Conservation (phyloP, 805 yeast genomes). For the Candida railenensis region DNA sequence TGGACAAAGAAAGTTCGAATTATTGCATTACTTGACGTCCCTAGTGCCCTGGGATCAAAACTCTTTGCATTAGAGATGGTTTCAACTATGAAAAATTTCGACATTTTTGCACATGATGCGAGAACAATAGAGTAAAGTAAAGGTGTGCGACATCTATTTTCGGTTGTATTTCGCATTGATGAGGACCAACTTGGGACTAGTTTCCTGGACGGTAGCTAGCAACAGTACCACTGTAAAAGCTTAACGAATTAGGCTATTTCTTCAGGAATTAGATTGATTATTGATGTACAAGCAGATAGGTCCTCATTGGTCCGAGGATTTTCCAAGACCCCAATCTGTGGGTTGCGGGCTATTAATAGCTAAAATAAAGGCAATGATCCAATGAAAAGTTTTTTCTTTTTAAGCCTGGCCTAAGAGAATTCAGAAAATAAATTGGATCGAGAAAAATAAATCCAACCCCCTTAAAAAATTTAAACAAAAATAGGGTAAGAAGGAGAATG, state of each 20-base stretch:
- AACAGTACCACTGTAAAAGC: no score
- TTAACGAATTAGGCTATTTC: no score
- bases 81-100: background rate
- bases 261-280: no score
- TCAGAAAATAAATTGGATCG: background rate
- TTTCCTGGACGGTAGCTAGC: background rate
- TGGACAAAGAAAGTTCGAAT: background rate
- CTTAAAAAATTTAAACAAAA: no score
- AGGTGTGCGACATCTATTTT: background rate
- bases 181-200: no score
- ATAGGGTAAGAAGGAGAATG: no score
- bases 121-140: background rate
- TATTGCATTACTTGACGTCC: background rate
- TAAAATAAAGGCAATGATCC: background rate
- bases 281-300: no score
- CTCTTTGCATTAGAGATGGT: background rate
- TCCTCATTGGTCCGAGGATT: no score
- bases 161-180: no score
- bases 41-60: background rate
- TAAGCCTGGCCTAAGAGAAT: background rate
- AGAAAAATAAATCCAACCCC: no score
- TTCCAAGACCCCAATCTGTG: no score
- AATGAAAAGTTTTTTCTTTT: background rate
- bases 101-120: background rate
- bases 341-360: background rate